A percentile compares a stretch with the other conserved stretches of the same genome.
phyloP scores from a whole-genome alignment of 2,329 filamentous ascomycete species.

The Periconia sp. region DNA sequence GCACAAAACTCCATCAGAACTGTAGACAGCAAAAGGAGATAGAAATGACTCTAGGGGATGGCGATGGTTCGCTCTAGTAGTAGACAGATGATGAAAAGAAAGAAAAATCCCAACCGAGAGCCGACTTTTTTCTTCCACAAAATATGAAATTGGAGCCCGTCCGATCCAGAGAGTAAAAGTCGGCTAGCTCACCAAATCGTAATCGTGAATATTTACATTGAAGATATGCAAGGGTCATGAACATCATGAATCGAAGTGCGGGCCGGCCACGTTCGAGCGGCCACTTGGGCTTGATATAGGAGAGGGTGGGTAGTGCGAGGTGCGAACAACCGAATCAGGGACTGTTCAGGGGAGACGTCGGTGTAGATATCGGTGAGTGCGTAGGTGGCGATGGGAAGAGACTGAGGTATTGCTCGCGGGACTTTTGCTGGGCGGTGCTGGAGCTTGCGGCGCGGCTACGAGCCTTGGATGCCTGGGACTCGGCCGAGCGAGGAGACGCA shows the following conservation, averaged over 20 bases:
- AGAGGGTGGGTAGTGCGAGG: background rate
- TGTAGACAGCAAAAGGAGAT: conserved; percentile 5
- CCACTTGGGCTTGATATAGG: conserved; percentile 7
- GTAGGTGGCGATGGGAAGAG: conserved; percentile 44
- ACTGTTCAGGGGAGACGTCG: conserved; percentile 12
- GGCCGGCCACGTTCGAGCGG: conserved; percentile 7
- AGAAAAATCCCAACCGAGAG: background rate
- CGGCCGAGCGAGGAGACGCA: conserved; percentile 8
- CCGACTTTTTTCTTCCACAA: conserved; percentile 9
- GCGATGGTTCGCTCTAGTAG: too few species aligned
- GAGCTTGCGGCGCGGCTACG: conserved; percentile 38
- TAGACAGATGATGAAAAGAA: background rate
- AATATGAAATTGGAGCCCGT: background rate
- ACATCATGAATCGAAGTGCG: conserved; percentile 14
- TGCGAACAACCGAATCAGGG: too few species aligned
- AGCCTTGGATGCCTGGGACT: conserved; percentile 16
- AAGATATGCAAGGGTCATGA: conserved; percentile 14
- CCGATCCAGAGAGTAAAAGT: background rate
- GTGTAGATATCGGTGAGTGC: conserved; percentile 16
- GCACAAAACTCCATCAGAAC: background rate
- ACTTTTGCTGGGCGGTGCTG: conserved; percentile 22
- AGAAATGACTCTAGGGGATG: too few species aligned
- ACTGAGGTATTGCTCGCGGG: conserved; percentile 31
- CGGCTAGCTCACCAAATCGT: conserved; percentile 11
- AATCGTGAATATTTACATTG: conserved; percentile 22